These are phyloP conservation scores for Cryptosporidium meleagridis DNA, from an alignment of 169 alveolate genomes.

Conservation along the genomic window DNA sequence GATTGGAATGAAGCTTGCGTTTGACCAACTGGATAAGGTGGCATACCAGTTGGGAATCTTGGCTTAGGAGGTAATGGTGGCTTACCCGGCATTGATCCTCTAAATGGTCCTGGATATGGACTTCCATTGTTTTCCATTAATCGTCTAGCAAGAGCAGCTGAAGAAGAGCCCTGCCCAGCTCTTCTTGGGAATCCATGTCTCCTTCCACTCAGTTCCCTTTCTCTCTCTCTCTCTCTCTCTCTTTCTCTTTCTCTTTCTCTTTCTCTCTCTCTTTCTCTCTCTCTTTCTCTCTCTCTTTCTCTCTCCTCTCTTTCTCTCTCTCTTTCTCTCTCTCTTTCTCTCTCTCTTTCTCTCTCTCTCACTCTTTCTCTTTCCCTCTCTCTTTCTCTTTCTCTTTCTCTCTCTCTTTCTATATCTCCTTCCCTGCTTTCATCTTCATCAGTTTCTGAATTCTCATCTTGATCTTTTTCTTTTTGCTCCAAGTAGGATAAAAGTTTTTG, in stretches of 20 bases:
- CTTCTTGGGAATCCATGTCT: background rate
- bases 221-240: background rate
- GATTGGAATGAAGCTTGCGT: no score
- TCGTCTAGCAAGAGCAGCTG: background rate
- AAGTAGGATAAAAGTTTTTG: background rate
- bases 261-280: slow-evolving; percentile 14
- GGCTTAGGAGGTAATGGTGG: background rate
- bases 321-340: background rate
- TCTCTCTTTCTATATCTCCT: background rate
- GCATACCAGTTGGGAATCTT: background rate
- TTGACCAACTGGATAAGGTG: background rate
- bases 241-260: background rate
- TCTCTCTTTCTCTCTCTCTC: slow-evolving; percentile 22
- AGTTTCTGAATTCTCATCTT: background rate
- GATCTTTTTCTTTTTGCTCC: background rate
- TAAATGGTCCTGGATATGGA: no score
- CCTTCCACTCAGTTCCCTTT: background rate
- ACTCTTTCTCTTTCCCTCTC: slow-evolving; percentile 6
- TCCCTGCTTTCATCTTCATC: background rate
- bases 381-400: slow-evolving; percentile 1
- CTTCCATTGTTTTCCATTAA: no score
- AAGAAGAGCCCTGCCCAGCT: background rate
- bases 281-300: slow-evolving; percentile 4
- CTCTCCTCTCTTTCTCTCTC: slow-evolving; percentile 16
- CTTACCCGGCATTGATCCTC: no score